Evolutionary conservation across 495 filamentous ascomycete genomes (phyloP).

Genomic region (Cairneyella variabilis): DNA sequence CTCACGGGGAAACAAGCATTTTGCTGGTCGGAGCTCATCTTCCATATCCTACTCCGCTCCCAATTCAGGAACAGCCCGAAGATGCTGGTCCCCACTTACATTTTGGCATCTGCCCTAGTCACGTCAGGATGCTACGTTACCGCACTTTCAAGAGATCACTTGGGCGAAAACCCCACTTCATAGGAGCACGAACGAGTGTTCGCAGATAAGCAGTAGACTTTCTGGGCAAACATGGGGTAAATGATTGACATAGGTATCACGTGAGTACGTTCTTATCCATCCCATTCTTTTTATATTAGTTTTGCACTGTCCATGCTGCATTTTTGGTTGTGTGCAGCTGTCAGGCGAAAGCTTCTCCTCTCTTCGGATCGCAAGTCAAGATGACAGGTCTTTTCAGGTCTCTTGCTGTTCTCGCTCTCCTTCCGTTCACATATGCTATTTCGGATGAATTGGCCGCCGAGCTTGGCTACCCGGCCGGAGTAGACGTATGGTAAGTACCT

Average conservation of each 20-base stretch:
- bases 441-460: not conserved
- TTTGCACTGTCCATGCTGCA: too few relatives aligned
- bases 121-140: conserved; percentile 1
- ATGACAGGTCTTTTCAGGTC: not conserved
- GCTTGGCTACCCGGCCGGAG: conserved; percentile 5
- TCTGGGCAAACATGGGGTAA: too few relatives aligned
- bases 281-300: too few relatives aligned
- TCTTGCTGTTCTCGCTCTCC: not conserved
- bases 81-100: not conserved
- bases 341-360: too few relatives aligned
- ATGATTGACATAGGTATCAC: not conserved
- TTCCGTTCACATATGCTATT: not conserved
- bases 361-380: not conserved
- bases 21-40: not conserved
- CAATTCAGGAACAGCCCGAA: not conserved
- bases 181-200: too few relatives aligned
- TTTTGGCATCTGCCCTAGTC: not conserved
- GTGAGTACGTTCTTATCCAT: not conserved
- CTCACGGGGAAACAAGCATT: too few relatives aligned
- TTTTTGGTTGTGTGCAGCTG: too few relatives aligned
- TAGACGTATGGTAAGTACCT: conserved; percentile 5
- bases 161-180: too few relatives aligned
- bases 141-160: too few relatives aligned
- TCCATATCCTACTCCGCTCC: not conserved
- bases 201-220: too few relatives aligned